Evolutionary conservation across 2,329 filamentous ascomycete species (phyloP).

Genomic region (Chrysoporthe cubensis): DNA sequence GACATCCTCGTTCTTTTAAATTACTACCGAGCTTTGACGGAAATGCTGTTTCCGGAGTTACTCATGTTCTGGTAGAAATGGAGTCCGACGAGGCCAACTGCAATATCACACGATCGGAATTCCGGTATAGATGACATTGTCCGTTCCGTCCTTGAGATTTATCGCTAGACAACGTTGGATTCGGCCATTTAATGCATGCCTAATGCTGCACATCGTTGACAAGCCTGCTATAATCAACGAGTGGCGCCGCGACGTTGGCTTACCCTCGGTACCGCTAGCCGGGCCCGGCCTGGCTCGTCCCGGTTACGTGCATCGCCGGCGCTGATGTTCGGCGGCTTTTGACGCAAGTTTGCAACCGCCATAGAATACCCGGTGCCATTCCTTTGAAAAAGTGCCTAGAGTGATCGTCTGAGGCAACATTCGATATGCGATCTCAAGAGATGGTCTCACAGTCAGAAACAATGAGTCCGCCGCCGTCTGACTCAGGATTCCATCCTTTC

Average conservation of each 20-base stretch:
- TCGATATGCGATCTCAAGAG: not conserved
- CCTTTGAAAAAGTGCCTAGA: not conserved
- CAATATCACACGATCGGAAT: not conserved
- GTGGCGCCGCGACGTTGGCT: conserved; percentile 1
- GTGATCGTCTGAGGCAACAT: not conserved
- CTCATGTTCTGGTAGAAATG: not conserved
- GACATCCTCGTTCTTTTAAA: not conserved
- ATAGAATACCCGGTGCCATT: not conserved
- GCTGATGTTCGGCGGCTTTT: conserved; percentile 2
- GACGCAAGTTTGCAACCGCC: not conserved
- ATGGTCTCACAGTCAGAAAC: not conserved
- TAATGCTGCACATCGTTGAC: not conserved
- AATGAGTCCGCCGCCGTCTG: not conserved
- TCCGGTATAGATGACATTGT: not conserved
- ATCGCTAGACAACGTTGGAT: not conserved
- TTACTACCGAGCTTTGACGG: not conserved
- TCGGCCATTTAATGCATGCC: not conserved
- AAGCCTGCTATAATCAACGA: not conserved
- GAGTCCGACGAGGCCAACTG: not conserved
- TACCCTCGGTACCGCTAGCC: not conserved
- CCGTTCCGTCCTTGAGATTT: not conserved
- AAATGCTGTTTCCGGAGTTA: not conserved
- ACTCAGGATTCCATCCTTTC: not conserved
- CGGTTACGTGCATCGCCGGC: not conserved
- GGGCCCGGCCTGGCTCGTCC: no score